Base-by-base conservation (phyloP, 495 filamentous ascomycete genomes). In the Neurospora pannonica region DNA sequence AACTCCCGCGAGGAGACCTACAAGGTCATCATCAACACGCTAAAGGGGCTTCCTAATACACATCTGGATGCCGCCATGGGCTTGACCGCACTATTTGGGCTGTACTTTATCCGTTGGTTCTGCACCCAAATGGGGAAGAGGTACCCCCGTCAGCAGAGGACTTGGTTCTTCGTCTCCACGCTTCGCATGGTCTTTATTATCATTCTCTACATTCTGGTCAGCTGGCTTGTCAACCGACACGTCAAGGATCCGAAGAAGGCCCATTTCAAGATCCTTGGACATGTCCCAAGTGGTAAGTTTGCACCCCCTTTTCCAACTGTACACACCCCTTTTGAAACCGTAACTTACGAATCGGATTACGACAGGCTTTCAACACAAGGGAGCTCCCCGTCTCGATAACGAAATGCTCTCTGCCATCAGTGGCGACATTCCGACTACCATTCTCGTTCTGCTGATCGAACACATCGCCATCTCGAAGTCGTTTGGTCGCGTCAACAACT, bases 381-480 rank as follows among this genome's bases (percentile, higher is more conserved):
- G 80, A 8, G 82, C 79, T 3, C 85, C 85, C 3, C 72, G 76
- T 10, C 70, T 86, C 67, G 78, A 80, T 71, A 71, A 71, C 3
- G 77, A 77, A 38, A 73, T 86, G 19, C 76, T 86, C 13, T 71
- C 60, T 2, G 79, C 83, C 46, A 77, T 86, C 34, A 75, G 77
- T 3, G 72, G 78, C 2, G 79, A 86, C 17, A 75, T 86, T 9
- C 81, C 82, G 13, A 78, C 78, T 6, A 81, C 82, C 38, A 81
- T 87, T 37, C 81, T 88, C 54, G 86, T 88, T 8, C 81, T 88
- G 17, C 71, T 88, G 34, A 86, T 88, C 71, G 87, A 88, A 76
- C 87, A 88, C 75, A 87, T 88, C 34, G 84, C 87, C 70, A 88
- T 88, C 69, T 86, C 85, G 19, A 88, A 88, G 74, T 86, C 85